Conservation (phyloP, 1,284 basidiomycete genomes). For the Pholiota adiposa region DNA sequence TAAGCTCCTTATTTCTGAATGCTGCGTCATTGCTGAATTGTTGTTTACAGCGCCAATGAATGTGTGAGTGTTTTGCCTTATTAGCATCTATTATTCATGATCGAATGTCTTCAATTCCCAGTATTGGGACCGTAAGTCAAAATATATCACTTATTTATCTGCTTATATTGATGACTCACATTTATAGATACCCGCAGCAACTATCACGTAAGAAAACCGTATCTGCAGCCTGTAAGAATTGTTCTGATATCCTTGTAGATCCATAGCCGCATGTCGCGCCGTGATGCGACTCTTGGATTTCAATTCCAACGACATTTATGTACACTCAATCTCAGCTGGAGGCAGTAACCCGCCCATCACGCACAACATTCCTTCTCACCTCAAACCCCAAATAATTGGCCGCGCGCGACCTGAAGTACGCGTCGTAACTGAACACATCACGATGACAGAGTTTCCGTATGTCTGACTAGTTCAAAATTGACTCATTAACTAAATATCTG, state of each 20-base stretch:
- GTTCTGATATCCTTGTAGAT: constrained; percentile 35
- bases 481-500: background rate
- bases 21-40: background rate
- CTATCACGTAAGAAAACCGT: constrained; percentile 53
- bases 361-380: constrained; percentile 17
- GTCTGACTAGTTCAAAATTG: constrained; percentile 18
- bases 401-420: constrained; percentile 55
- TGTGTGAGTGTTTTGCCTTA: constrained; percentile 48
- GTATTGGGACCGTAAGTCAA: constrained; percentile 40
- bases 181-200: constrained; percentile 63
- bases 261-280: constrained; percentile 67
- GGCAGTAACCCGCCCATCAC: constrained; percentile 31
- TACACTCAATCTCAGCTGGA: constrained; percentile 47
- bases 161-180: background rate
- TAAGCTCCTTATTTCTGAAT: constrained; percentile 35
- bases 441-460: constrained; percentile 49
- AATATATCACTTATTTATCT: background rate
- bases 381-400: constrained; percentile 15
- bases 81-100: constrained; percentile 9
- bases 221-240: constrained; percentile 3
- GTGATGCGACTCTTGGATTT: constrained; percentile 66
- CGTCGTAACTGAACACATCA: constrained; percentile 64
- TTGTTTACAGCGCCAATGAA: constrained; percentile 59
- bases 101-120: constrained; percentile 17
- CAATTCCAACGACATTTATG: constrained; percentile 48